Conservation (phyloP, 2,329 filamentous ascomycete species). For the Epichloe brachyelytri region DNA sequence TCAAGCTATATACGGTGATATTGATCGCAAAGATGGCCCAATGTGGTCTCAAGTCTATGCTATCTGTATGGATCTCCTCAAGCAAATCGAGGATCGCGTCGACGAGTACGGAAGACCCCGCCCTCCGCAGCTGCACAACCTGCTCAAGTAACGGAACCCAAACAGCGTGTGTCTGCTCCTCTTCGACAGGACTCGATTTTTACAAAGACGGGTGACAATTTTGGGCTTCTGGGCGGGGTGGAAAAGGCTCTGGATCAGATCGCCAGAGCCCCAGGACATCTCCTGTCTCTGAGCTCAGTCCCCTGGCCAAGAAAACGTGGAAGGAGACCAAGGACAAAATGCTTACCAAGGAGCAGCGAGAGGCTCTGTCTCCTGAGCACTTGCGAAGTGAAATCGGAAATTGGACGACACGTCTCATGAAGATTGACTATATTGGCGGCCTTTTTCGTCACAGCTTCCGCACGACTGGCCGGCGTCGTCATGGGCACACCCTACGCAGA, state of each 20-base stretch:
- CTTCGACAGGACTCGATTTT: constrained; percentile 33
- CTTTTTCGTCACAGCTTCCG: constrained; percentile 60
- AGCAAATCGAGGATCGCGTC: constrained; percentile 54
- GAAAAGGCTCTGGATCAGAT: constrained; percentile 33
- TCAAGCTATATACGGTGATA: constrained; percentile 73
- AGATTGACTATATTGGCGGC: constrained; percentile 43
- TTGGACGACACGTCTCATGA: constrained; percentile 32
- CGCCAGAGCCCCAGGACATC: constrained; percentile 32
- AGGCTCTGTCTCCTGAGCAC: constrained; percentile 36
- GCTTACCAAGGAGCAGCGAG: constrained; percentile 40
- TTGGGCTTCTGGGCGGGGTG: constrained; percentile 28
- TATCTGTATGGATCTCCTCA: constrained; percentile 57
- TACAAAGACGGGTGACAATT: constrained; percentile 23
- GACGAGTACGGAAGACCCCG: constrained; percentile 42
- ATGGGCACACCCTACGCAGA: constrained; percentile 64
- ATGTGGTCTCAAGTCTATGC: constrained; percentile 70
- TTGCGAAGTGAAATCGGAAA: constrained; percentile 34
- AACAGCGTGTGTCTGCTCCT: constrained; percentile 25
- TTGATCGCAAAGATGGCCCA: constrained; percentile 67
- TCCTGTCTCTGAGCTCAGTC: constrained; percentile 35
- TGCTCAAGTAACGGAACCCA: constrained; percentile 16
- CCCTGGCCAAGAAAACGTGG: constrained; percentile 36
- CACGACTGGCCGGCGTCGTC: constrained; percentile 50
- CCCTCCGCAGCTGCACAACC: constrained; percentile 19
- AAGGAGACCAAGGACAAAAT: constrained; percentile 34